Conservation (phyloP, 2,329 filamentous ascomycete genomes). For the Beauveria asiatica region DNA sequence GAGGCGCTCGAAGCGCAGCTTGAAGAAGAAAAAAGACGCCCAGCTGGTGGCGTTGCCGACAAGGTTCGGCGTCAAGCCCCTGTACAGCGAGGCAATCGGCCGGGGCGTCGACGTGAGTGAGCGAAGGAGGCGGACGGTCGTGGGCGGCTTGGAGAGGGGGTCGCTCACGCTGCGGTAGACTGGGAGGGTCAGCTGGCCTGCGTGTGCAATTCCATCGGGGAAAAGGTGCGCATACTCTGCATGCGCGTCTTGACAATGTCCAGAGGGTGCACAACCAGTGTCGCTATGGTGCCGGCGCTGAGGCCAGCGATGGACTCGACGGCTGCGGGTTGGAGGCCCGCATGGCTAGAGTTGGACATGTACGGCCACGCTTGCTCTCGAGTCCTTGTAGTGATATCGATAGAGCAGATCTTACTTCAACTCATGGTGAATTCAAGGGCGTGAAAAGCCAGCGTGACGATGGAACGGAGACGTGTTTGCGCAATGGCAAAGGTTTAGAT, state of each 20-base stretch:
- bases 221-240: slow-evolving; percentile 53
- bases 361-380: slow-evolving; percentile 18
- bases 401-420: not conserved
- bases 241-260: slow-evolving; percentile 96
- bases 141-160: slow-evolving; percentile 30
- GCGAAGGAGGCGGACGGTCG: slow-evolving; percentile 45
- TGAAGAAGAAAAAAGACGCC: slow-evolving; percentile 86
- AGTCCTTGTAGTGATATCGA: not conserved
- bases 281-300: slow-evolving; percentile 78
- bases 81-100: slow-evolving; percentile 66
- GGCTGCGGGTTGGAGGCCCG: slow-evolving; percentile 62
- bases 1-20: slow-evolving; percentile 43
- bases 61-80: slow-evolving; percentile 83
- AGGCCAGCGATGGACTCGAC: slow-evolving; percentile 88
- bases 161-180: slow-evolving; percentile 41
- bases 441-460: not conserved
- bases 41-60: slow-evolving; percentile 85
- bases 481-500: slow-evolving; percentile 2
- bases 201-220: not conserved
- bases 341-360: slow-evolving; percentile 42
- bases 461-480: not conserved
- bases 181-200: slow-evolving; percentile 16
- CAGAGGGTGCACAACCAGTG: slow-evolving; percentile 80
- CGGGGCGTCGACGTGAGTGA: slow-evolving; percentile 40
- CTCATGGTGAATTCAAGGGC: not conserved